Evolutionary conservation across 1,139 yeast species (phyloP).

Genomic region (Candida glucosophila): DNA sequence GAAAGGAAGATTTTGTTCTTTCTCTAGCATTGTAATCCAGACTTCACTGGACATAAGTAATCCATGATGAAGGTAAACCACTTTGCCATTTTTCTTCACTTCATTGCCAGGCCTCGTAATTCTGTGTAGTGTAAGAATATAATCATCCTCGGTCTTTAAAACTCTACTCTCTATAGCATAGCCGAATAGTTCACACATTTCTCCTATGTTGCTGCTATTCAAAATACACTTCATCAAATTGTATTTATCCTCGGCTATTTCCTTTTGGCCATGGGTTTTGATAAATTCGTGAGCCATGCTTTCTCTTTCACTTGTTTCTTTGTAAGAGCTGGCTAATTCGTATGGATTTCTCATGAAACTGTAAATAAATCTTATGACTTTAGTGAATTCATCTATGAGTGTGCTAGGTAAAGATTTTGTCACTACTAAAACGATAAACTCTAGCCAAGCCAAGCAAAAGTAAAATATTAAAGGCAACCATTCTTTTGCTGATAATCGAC

Average conservation of each 20-base stretch:
- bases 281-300: no score
- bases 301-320: conserved; percentile 1
- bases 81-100: conserved; percentile 7
- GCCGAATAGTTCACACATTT: conserved; percentile 55
- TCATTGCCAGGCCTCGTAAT: conserved; percentile 9
- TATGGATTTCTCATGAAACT: no score
- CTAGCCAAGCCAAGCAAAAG: conserved; percentile 33
- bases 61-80: conserved; percentile 42
- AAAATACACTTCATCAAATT: conserved; percentile 22
- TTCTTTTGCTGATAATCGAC: conserved; percentile 24
- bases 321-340: no score
- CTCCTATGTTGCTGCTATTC: conserved; percentile 44
- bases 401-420: conserved; percentile 25
- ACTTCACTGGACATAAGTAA: conserved; percentile 37
- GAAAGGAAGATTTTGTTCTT: conserved; percentile 22
- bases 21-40: conserved; percentile 30
- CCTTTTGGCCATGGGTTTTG: no score
- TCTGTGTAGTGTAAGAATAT: conserved; percentile 31
- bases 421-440: conserved; percentile 24
- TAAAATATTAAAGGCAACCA: conserved; percentile 30
- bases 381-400: conserved; percentile 22
- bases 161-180: conserved; percentile 66
- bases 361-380: conserved; percentile 20
- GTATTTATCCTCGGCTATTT: no score
- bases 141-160: conserved; percentile 42